Percentiles rank a stretch among this genome's conserved stretches.
Conservation (phyloP, 2,329 filamentous ascomycete genomes). For the Ophiosphaerella herpotricha region DNA sequence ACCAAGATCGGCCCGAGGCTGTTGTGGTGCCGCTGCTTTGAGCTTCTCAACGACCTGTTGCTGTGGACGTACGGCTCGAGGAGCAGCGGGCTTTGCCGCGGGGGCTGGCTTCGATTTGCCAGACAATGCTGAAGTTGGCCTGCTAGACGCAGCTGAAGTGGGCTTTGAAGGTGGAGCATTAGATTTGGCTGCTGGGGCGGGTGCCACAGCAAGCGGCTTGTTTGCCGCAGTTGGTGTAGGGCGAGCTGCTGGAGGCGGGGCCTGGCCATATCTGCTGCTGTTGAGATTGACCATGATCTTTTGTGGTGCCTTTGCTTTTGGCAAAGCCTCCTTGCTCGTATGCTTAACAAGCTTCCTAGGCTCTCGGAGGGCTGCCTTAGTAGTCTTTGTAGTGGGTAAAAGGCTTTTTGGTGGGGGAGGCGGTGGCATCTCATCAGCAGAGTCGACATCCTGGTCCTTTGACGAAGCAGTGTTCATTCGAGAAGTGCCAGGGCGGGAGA, state of each 20-base stretch:
- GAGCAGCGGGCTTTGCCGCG: slow-evolving; percentile 30
- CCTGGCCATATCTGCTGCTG: slow-evolving; percentile 53
- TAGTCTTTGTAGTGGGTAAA: slow-evolving; percentile 54
- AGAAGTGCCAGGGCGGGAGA: slow-evolving; percentile 29
- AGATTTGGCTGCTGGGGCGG: slow-evolving; percentile 26
- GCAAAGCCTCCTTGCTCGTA: slow-evolving; percentile 62
- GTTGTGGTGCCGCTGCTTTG: slow-evolving; percentile 31
- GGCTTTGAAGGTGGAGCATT: slow-evolving; percentile 61
- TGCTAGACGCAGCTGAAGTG: slow-evolving; percentile 36
- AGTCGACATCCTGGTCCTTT: slow-evolving; percentile 43
- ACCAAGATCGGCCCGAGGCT: slow-evolving; percentile 55
- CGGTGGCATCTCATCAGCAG: slow-evolving; percentile 63
- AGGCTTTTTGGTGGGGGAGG: slow-evolving; percentile 61
- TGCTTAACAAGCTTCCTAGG: slow-evolving; percentile 59
- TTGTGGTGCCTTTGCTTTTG: slow-evolving; percentile 68
- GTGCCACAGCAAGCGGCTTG: slow-evolving; percentile 29
- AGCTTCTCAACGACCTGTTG: slow-evolving; percentile 71
- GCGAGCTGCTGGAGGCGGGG: slow-evolving; percentile 60
- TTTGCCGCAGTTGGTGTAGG: slow-evolving; percentile 45
- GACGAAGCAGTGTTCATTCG: slow-evolving; percentile 38
- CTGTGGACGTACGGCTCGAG: slow-evolving; percentile 38
- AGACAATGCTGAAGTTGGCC: slow-evolving; percentile 37
- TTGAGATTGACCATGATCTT: slow-evolving; percentile 67
- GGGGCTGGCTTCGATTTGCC: slow-evolving; percentile 29
- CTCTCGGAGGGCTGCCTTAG: slow-evolving; percentile 38